These are phyloP conservation scores for Xanthoconium stramineum DNA, from an alignment of 768 basidiomycete genomes.

Conservation along the genomic window DNA sequence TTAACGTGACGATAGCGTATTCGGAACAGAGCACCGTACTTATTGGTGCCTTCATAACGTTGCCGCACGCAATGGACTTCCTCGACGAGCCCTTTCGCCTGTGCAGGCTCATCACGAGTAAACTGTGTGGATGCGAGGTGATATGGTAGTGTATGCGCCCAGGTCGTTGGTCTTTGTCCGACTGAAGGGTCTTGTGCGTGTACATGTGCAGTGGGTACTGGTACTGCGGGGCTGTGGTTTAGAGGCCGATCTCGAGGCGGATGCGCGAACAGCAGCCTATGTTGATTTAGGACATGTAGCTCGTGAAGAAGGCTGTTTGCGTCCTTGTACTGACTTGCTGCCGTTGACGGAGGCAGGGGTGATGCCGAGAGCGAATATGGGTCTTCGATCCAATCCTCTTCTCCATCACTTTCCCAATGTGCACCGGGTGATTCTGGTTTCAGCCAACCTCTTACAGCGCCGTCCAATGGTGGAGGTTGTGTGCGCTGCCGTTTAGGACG, in stretches of 20 bases:
- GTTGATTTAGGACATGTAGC: conserved; percentile 65
- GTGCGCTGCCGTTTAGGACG: conserved; percentile 53
- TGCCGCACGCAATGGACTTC: conserved; percentile 50
- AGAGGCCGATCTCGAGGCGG: conserved; percentile 9
- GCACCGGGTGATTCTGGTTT: conserved; percentile 1
- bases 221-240: neutral
- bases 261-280: conserved; percentile 47
- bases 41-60: conserved; percentile 64
- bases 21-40: conserved; percentile 35
- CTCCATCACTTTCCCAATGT: conserved; percentile 26
- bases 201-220: neutral
- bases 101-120: conserved; percentile 2
- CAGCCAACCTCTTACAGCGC: conserved; percentile 47
- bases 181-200: neutral
- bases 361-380: conserved; percentile 34
- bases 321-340: conserved; percentile 47
- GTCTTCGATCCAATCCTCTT: conserved; percentile 33
- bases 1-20: conserved; percentile 2
- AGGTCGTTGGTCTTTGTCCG: neutral
- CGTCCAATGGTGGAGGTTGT: conserved; percentile 51
- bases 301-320: conserved; percentile 68
- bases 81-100: conserved; percentile 24
- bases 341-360: conserved; percentile 1
- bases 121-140: neutral
- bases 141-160: conserved; percentile 7